Base-by-base conservation (phyloP, 345 rosid genomes). In the Gossypium arboreum region DNA sequence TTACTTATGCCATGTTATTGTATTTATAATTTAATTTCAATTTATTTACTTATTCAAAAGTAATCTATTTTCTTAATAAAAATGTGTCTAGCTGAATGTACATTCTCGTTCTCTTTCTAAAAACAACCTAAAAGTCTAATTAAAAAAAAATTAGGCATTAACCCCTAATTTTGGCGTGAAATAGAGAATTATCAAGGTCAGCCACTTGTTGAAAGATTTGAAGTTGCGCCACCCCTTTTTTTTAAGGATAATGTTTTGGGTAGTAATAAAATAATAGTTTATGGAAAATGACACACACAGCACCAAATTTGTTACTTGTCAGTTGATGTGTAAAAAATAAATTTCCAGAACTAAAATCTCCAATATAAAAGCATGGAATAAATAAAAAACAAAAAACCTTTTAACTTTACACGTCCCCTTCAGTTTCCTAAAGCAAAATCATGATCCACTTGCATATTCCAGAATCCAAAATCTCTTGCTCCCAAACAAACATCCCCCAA, bases 401-500 rank as follows among this genome's bases (percentile, higher is more conserved):
- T 9, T 27, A 47, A 47, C 76, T 73, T 61, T 61, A 61, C 58
- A 73, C 75, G 56, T 56, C 60, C 22, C 41, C 59, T 2, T 58
- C 44, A n/a, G 20, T 3, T 59, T 22, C 44, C 22, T 4, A 55
- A 39, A 55, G 12, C 48, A 29, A 55, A 55, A 55, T 11, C 61
- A 29, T 1, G 10, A 29, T 2, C 74, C 67, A 24, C 43, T 22
- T 62, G 70, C 61, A 73, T 73, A 62, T 73, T 62, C 76, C n/a
- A 52, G 69, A 61, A 73, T 73, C 76, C 59, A 2, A 73, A 48
- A 73, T 48, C 69, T 16, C 47, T 25, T 11, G 43, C 16, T 41
- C 13, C 75, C 73, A 70, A 70, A 70, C 73, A 70, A 70, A 70
- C 73, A 70, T 29, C 73, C 25, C 59, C 59, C 27, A 9, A 50